phyloP scores from a whole-genome alignment of 1,284 basidiomycete species.

The Microstroma glucosiphilum region DNA sequence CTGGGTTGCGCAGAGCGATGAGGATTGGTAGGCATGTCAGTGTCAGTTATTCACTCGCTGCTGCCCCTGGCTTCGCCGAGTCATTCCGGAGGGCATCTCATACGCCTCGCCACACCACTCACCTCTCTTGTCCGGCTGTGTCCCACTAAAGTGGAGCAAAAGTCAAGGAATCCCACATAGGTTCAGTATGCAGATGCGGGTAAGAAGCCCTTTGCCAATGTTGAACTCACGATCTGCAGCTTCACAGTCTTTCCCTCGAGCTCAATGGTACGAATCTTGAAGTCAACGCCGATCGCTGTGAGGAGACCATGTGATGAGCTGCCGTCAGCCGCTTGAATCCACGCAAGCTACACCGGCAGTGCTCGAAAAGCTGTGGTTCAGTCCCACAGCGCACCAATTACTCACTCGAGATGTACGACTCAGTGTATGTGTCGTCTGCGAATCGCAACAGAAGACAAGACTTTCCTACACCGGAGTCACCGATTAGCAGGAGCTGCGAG shows the following conservation, averaged over 20 bases:
- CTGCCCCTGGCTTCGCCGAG: too few relatives aligned
- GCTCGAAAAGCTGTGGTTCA: not conserved
- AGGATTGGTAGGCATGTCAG: too few relatives aligned
- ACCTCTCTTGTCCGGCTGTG: slow-evolving; percentile 48
- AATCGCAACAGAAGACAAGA: slow-evolving; percentile 54
- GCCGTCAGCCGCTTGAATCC: not conserved
- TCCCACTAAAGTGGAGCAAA: slow-evolving; percentile 51
- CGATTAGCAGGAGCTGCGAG: slow-evolving; percentile 61
- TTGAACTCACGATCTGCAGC: slow-evolving; percentile 84
- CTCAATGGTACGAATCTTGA: slow-evolving; percentile 99
- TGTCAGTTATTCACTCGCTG: too few relatives aligned
- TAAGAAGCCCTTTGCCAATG: not conserved
- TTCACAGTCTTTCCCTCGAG: slow-evolving; percentile 99
- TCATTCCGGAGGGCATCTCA: too few relatives aligned
- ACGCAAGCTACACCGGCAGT: not conserved
- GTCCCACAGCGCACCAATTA: slow-evolving; percentile 6
- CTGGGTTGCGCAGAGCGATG: too few relatives aligned
- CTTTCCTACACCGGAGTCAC: slow-evolving; percentile 91
- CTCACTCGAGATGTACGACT: slow-evolving; percentile 54
- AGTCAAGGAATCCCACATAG: not conserved
- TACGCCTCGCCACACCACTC: too few relatives aligned
- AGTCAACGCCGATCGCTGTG: slow-evolving; percentile 63
- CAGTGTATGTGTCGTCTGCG: slow-evolving; percentile 55
- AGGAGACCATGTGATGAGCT: not conserved
- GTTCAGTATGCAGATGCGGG: not conserved